phyloP scores from a whole-genome alignment of 495 filamentous ascomycete species.

The Aspergillus avenaceus region DNA sequence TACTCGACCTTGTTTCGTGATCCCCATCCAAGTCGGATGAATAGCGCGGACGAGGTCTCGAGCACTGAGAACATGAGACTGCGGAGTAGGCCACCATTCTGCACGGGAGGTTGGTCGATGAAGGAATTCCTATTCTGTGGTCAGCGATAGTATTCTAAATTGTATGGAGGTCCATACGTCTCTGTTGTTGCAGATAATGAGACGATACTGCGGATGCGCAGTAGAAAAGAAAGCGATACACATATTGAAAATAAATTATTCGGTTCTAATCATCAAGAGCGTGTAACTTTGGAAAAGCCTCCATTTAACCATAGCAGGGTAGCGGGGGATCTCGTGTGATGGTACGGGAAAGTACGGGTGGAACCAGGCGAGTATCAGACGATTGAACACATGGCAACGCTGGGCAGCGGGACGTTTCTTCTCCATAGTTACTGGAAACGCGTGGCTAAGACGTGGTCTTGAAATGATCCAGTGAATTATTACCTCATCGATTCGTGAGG shows the following conservation, averaged over 20 bases:
- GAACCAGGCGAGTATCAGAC: background rate
- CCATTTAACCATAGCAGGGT: background rate
- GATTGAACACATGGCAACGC: background rate
- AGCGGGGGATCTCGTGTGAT: background rate
- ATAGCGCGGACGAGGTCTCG: slow-evolving; percentile 52
- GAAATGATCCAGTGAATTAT: too few species aligned
- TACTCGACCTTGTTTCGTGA: slow-evolving; percentile 69
- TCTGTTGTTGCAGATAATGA: slow-evolving; percentile 78
- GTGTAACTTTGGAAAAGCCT: too few species aligned
- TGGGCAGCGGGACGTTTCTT: background rate
- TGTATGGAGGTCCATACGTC: slow-evolving; percentile 48
- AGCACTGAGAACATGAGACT: slow-evolving; percentile 51
- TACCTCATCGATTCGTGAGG: too few species aligned
- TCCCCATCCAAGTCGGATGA: slow-evolving; percentile 77
- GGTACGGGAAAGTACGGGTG: background rate
- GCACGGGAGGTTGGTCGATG: slow-evolving; percentile 73
- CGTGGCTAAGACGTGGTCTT: too few species aligned
- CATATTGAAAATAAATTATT: slow-evolving; percentile 63
- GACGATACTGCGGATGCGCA: slow-evolving; percentile 71
- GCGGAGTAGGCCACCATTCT: slow-evolving; percentile 62
- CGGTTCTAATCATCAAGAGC: too few species aligned
- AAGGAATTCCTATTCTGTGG: slow-evolving; percentile 59
- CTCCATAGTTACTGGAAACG: background rate
- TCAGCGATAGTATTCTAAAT: background rate
- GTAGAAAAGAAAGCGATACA: slow-evolving; percentile 80